Evolutionary conservation across 768 basidiomycete genomes (phyloP).

Genomic region (Lentinula lateritia): DNA sequence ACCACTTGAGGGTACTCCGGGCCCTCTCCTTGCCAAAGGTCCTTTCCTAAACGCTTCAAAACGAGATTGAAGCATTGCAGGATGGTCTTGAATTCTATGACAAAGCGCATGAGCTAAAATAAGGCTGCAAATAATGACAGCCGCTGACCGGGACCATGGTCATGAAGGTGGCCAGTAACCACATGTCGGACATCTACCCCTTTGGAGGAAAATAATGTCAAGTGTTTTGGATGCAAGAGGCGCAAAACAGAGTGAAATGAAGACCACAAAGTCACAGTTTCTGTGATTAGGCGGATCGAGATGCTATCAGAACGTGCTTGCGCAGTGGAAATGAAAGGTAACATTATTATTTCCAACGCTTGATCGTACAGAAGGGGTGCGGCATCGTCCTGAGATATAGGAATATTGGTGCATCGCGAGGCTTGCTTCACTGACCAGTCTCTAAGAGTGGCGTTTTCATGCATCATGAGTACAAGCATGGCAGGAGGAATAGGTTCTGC

Average conservation of each 20-base stretch:
- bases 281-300: slow-evolving; percentile 27
- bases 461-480: slow-evolving; percentile 52
- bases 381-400: slow-evolving; percentile 38
- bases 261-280: slow-evolving; percentile 49
- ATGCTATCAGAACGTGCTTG: background rate
- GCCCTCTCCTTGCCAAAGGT: slow-evolving; percentile 68
- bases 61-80: slow-evolving; percentile 56
- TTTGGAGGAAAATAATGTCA: slow-evolving; percentile 1
- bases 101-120: slow-evolving; percentile 7
- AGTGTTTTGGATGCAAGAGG: slow-evolving; percentile 41
- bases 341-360: slow-evolving; percentile 37
- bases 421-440: slow-evolving; percentile 54
- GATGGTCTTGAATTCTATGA: slow-evolving; percentile 54
- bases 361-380: slow-evolving; percentile 42
- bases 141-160: slow-evolving; percentile 54
- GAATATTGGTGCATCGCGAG: slow-evolving; percentile 27
- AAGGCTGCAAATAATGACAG: slow-evolving; percentile 10
- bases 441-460: slow-evolving; percentile 42
- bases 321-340: slow-evolving; percentile 19
- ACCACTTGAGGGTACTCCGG: slow-evolving; percentile 72
- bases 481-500: slow-evolving; percentile 53
- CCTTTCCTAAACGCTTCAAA: slow-evolving; percentile 46
- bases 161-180: slow-evolving; percentile 58
- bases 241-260: slow-evolving; percentile 40
- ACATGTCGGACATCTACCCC: slow-evolving; percentile 40